Conservation (phyloP, 2,329 filamentous ascomycete genomes). For the Penicillium freii region DNA sequence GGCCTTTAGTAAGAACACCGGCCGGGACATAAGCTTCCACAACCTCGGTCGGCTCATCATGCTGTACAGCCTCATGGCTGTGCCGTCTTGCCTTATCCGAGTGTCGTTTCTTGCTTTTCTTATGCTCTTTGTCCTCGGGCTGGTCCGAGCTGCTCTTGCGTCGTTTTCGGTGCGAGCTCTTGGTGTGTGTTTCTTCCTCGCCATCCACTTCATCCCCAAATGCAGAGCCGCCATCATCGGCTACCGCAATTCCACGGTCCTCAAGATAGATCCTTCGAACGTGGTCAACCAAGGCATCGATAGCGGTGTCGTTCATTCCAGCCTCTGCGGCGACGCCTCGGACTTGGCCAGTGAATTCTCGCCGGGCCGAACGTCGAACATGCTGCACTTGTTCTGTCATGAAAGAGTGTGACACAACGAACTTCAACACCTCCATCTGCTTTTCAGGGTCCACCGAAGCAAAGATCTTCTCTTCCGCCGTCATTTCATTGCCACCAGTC, state of each 20-base stretch:
- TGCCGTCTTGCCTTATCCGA: neutral
- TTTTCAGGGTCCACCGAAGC: neutral
- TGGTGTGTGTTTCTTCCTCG: neutral
- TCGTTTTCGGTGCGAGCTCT: neutral
- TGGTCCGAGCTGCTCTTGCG: conserved; percentile 6
- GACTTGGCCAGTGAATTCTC: conserved; percentile 21
- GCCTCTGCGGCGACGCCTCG: conserved; percentile 11
- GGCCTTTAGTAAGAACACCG: neutral
- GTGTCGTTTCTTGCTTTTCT: conserved; percentile 2
- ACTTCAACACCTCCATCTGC: neutral
- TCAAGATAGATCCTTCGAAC: conserved; percentile 27
- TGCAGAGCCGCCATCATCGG: neutral
- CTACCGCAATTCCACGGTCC: neutral
- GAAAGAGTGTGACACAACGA: neutral
- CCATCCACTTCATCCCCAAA: conserved; percentile 29
- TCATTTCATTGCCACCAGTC: neutral
- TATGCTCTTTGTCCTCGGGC: neutral
- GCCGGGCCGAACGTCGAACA: neutral
- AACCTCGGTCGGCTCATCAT: neutral
- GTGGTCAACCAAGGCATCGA: conserved; percentile 19
- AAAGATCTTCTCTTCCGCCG: conserved; percentile 1
- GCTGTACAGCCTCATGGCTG: neutral
- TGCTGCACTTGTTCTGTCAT: neutral
- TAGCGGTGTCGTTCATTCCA: conserved; percentile 16
- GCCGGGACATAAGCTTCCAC: neutral